These are phyloP conservation scores for Triticum monococcum DNA, from an alignment of 176 grass and related monocot species.

Conservation along the genomic window DNA sequence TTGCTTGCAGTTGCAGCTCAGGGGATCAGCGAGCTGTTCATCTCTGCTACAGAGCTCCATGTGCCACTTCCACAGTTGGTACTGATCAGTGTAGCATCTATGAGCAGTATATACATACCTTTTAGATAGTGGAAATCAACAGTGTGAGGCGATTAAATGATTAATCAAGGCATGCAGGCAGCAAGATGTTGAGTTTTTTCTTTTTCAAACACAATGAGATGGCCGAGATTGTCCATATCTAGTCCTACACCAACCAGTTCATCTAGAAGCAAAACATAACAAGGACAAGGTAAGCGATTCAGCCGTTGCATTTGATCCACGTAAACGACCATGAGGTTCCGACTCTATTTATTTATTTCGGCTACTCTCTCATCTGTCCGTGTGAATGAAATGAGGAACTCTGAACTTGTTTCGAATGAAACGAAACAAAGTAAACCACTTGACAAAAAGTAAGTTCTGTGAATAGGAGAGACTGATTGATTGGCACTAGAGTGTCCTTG, in stretches of 20 bases:
- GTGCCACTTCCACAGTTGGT: not conserved
- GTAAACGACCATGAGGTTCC: not conserved
- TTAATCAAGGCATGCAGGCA: not conserved
- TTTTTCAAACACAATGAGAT: not conserved
- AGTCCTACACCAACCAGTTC: not conserved
- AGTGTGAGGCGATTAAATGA: not conserved
- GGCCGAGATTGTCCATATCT: not conserved
- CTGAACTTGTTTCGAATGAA: not conserved
- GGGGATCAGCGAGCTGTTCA: conserved; percentile 25
- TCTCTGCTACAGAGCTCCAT: conserved; percentile 14
- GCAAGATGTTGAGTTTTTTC: not conserved
- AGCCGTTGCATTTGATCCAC: not conserved
- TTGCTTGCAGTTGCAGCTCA: conserved; percentile 40
- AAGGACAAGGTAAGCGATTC: not conserved
- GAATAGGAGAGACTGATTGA: conserved; percentile 6
- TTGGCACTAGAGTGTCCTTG: not conserved
- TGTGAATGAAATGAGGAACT: not conserved
- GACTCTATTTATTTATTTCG: not conserved
- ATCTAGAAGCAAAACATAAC: not conserved
- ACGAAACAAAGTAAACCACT: not conserved
- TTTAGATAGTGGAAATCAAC: too few relatives aligned
- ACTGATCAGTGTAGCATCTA: not conserved
- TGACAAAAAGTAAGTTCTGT: not conserved
- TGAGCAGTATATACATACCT: not conserved
- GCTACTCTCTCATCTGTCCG: not conserved